Evolutionary conservation across 352 stramenopile genomes (phyloP), one percentile per base, ranked within the genome.

Genomic region (Globisporangium apiculatum): DNA sequence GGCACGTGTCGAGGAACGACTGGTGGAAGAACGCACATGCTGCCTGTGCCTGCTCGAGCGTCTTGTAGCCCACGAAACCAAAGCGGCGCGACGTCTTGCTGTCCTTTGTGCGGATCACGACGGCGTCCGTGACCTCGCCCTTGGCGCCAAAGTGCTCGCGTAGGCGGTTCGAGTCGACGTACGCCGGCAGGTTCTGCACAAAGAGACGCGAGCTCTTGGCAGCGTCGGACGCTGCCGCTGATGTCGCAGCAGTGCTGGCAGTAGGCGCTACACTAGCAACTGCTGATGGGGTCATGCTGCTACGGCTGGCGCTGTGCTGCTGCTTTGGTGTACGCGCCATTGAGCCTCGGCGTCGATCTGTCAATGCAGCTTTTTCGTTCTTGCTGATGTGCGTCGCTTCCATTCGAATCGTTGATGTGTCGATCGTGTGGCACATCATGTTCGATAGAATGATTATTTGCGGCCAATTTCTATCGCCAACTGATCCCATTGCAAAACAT

Each of bases 1-100:
- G 80, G 59, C 78, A 89, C 40, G 90, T 97, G 63, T 97, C 87
- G 12, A 98, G 73, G 73, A 97, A 98, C 48, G 89, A 85, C 55
- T 88, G 76, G 56, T 94, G 69, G 63, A 91, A 94, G 55, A 91
- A 94, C 18, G 65, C 69, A 18, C 67, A 71, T 41, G 83, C 81
- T 17, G 73, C 60, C 48, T 74, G 60, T 2, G 83, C 78, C 69
- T 94, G 83, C 47, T 71, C 53, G 6, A 67, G 67, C 31, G 71
- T 84, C 69, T 94, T 94, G 59, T 77, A 94, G 59, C 83, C 83
- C 36, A 94, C 83, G 56, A 94, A 94, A 53, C 83, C 83, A 48
- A 94, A 94, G 58, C 83, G 83, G 7, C 83, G 75, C 18, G 83
- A 94, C 67, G 86, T 87, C 57, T 83, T 76, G 50, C 85, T 86